phyloP scores from a whole-genome alignment of 805 yeast genomes.

The Ogataea trehalophila region DNA sequence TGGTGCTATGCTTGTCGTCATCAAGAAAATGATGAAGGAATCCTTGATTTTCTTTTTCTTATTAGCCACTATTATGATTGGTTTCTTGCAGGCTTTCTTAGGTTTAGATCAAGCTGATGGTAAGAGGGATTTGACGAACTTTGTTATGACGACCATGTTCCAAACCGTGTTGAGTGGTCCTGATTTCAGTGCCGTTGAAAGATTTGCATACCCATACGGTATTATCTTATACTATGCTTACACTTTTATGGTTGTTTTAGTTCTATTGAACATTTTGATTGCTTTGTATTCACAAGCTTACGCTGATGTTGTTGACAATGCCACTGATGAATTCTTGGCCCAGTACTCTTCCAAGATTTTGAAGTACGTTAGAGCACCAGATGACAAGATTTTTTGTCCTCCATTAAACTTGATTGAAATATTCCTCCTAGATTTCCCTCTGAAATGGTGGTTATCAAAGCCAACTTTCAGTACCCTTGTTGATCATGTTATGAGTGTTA shows the following conservation, averaged over 20 bases:
- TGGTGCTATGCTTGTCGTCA: conserved; percentile 84
- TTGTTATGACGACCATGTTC: conserved; percentile 58
- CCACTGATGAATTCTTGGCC: conserved; percentile 81
- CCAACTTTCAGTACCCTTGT: conserved; percentile 36
- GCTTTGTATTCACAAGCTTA: conserved; percentile 86
- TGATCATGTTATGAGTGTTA: conserved; percentile 52
- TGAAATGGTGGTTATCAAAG: conserved; percentile 33
- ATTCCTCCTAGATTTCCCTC: conserved; percentile 41
- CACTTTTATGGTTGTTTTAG: conserved; percentile 68
- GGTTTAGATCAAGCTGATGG: conserved; percentile 90
- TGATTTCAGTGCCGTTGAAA: conserved; percentile 61
- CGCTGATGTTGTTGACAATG: conserved; percentile 73
- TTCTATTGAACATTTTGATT: conserved; percentile 75
- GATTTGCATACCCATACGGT: conserved; percentile 83
- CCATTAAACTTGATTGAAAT: conserved; percentile 77
- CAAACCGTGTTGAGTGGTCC: conserved; percentile 74
- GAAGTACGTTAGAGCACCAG: conserved; percentile 84
- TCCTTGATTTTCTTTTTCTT: conserved; percentile 77
- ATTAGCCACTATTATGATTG: conserved; percentile 63
- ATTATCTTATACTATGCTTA: conserved; percentile 71
- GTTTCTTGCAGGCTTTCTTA: conserved; percentile 81
- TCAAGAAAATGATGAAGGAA: conserved; percentile 83
- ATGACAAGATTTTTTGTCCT: conserved; percentile 77
- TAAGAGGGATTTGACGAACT: conserved; percentile 63
- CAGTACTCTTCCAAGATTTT: conserved; percentile 79